Percentiles rank a stretch among this genome's conserved stretches.
These are phyloP conservation scores for Houttuynia cordata DNA, from an alignment of 164 flowering plant species.

Conservation along the genomic window DNA sequence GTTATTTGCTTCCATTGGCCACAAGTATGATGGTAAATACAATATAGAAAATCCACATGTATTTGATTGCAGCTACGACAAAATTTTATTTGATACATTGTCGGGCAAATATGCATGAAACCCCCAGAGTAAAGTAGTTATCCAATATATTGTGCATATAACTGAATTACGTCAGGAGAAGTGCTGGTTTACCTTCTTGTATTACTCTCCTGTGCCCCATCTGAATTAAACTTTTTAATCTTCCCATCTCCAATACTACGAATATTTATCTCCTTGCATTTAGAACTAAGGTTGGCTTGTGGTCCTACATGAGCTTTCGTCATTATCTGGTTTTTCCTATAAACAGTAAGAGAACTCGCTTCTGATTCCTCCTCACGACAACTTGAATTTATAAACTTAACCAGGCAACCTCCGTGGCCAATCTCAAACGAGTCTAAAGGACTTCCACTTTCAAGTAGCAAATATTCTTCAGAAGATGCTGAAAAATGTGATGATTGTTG, in stretches of 20 bases:
- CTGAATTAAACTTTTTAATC: constrained; percentile 25
- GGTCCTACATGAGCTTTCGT: constrained; percentile 42
- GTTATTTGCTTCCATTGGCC: background rate
- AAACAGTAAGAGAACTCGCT: constrained; percentile 87
- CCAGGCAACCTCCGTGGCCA: constrained; percentile 92
- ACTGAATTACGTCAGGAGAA: background rate
- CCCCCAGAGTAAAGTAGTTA: too few relatives aligned
- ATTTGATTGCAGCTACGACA: too few relatives aligned
- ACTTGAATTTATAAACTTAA: constrained; percentile 59
- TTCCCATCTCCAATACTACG: constrained; percentile 13
- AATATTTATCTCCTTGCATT: constrained; percentile 3
- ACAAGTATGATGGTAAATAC: background rate
- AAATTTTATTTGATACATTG: too few relatives aligned
- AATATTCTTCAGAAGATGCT: constrained; percentile 72
- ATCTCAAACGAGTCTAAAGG: constrained; percentile 92
- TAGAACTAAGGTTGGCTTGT: constrained; percentile 17
- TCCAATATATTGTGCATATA: too few relatives aligned
- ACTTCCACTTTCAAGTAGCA: constrained; percentile 70
- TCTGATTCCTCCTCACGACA: constrained; percentile 91
- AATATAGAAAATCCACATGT: background rate
- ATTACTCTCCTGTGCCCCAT: constrained; percentile 26
- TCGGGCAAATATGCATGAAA: too few relatives aligned
- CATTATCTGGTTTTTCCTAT: constrained; percentile 28
- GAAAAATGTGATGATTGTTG: constrained; percentile 53
- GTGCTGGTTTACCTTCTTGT: constrained; percentile 30